Evolutionary conservation across 202 grass and related monocot species (phyloP), one percentile per base, ranked within the genome.

Genomic region (Hordeum pubiflorum): DNA sequence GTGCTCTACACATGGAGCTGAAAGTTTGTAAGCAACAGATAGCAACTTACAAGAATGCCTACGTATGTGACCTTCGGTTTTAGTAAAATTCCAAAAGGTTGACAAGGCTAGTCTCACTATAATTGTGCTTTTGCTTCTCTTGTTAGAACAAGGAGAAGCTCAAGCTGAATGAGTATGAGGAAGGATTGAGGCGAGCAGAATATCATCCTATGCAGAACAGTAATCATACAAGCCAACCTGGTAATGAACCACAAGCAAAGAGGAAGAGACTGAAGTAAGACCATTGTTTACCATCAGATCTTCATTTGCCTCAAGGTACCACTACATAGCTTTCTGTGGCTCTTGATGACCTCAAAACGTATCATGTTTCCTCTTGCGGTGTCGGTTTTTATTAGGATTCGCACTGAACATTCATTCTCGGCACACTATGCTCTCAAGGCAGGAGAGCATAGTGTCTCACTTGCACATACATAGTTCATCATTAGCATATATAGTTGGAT

Each of bases 21-120:
- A 91, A 88, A 95, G 92, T 98, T 88, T 98, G 96, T 90, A 93
- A 89, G 96, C 92, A 95, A 93, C 90, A 98, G 83, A 88, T 95
- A 83, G 77, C 57, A 75, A 87, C 77, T 66, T 90, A 84, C 83
- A 88, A 88, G 62, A 95, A 91, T 54, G 55, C 24, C 58, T 93
- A 98, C 69, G 96, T 98, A 95, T 93, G 96, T 84, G 60, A 80
- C 78, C 77, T 80, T 81, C 9, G 7, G 21, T 76, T 75, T 82
- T 46, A 33, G 3, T 58, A 70, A 32, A 79, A 46, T 67, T 59
- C 17, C 9, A 12, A 63, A 24, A 56, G 40, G 17, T 54, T 23
- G 18, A 44, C 86, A 71, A 58, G 41, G 26, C 60, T 71, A 41
- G 82, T 20, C 61, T 85, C 63, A 85, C 50, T 62, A 71, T 75